Evolutionary conservation across 2,329 filamentous ascomycete species (phyloP).

Genomic region (Diatrype stigma): DNA sequence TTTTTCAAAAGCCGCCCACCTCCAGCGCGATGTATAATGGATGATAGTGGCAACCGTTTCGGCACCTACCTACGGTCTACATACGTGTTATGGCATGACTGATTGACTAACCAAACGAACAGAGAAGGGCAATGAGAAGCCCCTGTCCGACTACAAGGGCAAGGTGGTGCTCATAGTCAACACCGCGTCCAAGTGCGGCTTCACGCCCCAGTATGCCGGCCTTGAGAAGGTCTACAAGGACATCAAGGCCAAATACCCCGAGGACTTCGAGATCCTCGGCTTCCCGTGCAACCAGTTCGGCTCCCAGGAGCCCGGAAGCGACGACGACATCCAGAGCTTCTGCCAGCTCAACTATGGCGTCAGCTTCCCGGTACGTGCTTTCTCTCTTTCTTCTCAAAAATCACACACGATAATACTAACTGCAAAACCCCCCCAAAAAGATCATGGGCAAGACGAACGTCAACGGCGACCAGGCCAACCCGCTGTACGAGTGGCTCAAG

Average conservation of each 20-base stretch:
- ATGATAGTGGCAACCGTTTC: too few relatives aligned
- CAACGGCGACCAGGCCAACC: slow-evolving; percentile 78
- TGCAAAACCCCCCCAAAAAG: neutral
- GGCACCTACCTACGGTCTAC: too few relatives aligned
- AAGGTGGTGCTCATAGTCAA: slow-evolving; percentile 97
- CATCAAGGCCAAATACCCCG: slow-evolving; percentile 62
- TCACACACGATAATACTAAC: too few relatives aligned
- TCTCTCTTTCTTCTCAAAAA: too few relatives aligned
- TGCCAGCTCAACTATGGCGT: slow-evolving; percentile 95
- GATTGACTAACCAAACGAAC: slow-evolving; percentile 8
- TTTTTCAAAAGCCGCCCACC: too few relatives aligned
- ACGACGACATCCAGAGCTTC: slow-evolving; percentile 77
- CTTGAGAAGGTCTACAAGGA: slow-evolving; percentile 88
- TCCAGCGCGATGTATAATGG: too few relatives aligned
- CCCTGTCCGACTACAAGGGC: slow-evolving; percentile 70
- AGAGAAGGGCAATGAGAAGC: slow-evolving; percentile 72
- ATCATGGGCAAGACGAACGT: slow-evolving; percentile 90
- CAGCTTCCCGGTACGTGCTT: slow-evolving; percentile 59
- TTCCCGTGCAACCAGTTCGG: slow-evolving; percentile 99
- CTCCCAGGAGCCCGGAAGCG: slow-evolving; percentile 77
- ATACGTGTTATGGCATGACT: too few relatives aligned
- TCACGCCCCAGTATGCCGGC: slow-evolving; percentile 90
- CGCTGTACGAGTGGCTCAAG: slow-evolving; percentile 76
- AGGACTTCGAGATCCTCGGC: slow-evolving; percentile 82
- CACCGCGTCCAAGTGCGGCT: slow-evolving; percentile 97